Evolutionary conservation across 495 filamentous ascomycete genomes (phyloP).

Genomic region (Geopyxis carbonaria): DNA sequence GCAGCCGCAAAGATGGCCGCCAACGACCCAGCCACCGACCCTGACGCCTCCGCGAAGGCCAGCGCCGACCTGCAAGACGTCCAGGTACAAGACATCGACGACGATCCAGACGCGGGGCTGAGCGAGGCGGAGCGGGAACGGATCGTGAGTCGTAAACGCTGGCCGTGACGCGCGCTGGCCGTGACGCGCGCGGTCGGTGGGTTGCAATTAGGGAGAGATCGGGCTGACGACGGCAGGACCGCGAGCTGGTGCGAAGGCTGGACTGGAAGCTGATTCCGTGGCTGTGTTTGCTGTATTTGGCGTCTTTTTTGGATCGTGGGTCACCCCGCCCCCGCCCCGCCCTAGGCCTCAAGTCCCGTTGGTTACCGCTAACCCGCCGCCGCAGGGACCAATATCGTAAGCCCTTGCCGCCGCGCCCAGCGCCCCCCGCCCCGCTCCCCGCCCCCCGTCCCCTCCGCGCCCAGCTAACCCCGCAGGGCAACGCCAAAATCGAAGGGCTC

Average conservation of each 20-base stretch:
- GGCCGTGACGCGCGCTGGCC: not conserved
- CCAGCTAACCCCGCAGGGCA: constrained; percentile 33
- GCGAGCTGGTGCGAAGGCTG: constrained; percentile 49
- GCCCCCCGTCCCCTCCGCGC: not conserved
- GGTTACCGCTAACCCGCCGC: not conserved
- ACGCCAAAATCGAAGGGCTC: constrained; percentile 69
- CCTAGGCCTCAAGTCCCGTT: not conserved
- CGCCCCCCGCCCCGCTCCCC: not conserved
- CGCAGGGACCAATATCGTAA: not conserved
- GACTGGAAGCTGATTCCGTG: constrained; percentile 59
- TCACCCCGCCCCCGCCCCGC: constrained; percentile 8
- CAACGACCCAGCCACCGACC: too few species aligned
- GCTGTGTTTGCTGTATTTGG: constrained; percentile 62
- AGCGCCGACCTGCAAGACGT: too few species aligned
- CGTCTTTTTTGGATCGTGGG: constrained; percentile 64
- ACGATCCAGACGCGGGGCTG: constrained; percentile 51
- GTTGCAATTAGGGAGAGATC: not conserved
- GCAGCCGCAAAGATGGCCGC: too few species aligned
- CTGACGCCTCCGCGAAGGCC: too few species aligned
- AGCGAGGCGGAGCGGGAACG: constrained; percentile 47
- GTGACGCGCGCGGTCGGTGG: not conserved
- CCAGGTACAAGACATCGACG: constrained; percentile 1
- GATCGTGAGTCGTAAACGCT: constrained; percentile 35
- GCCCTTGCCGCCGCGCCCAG: not conserved
- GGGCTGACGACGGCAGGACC: constrained; percentile 34